A percentile compares a stretch with the other conserved stretches of the same genome.
phyloP scores from a whole-genome alignment of 1,284 basidiomycete species.

The Peniophora sp. region DNA sequence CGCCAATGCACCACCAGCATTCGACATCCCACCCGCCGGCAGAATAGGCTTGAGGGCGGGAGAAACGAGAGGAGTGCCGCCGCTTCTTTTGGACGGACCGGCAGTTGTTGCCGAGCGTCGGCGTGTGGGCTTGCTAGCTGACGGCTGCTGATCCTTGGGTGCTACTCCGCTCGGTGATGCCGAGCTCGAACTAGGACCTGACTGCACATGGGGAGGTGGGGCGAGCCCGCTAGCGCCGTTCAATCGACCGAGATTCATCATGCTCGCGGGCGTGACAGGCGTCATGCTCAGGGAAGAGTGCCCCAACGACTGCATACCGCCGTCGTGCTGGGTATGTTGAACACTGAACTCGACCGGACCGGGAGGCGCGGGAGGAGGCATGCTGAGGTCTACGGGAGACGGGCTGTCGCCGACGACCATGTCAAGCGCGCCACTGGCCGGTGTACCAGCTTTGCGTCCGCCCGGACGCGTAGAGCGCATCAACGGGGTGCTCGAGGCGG shows the following conservation, averaged over 20 bases:
- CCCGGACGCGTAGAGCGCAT: constrained; percentile 31
- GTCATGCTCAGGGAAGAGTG: constrained; percentile 30
- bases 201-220: constrained; percentile 13
- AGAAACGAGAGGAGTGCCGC: constrained; percentile 26
- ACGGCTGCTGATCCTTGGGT: constrained; percentile 6
- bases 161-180: background rate
- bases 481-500: constrained; percentile 57
- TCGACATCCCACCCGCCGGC: constrained; percentile 40
- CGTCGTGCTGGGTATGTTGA: constrained; percentile 11
- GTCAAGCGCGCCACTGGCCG: constrained; percentile 1
- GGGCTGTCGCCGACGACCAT: constrained; percentile 52
- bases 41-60: constrained; percentile 59
- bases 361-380: constrained; percentile 69
- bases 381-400: constrained; percentile 76
- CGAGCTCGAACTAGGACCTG: no score
- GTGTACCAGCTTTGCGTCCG: constrained; percentile 30
- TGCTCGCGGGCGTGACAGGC: constrained; percentile 79
- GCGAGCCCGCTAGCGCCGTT: constrained; percentile 40
- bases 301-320: constrained; percentile 5
- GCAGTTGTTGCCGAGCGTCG: constrained; percentile 10
- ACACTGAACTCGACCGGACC: constrained; percentile 21
- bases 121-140: constrained; percentile 6
- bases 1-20: constrained; percentile 13
- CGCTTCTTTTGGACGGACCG: constrained; percentile 18
- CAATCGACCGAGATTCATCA: constrained; percentile 75